phyloP scores from a whole-genome alignment of 495 filamentous ascomycete genomes.

The Xanthoparmelia taractica region DNA sequence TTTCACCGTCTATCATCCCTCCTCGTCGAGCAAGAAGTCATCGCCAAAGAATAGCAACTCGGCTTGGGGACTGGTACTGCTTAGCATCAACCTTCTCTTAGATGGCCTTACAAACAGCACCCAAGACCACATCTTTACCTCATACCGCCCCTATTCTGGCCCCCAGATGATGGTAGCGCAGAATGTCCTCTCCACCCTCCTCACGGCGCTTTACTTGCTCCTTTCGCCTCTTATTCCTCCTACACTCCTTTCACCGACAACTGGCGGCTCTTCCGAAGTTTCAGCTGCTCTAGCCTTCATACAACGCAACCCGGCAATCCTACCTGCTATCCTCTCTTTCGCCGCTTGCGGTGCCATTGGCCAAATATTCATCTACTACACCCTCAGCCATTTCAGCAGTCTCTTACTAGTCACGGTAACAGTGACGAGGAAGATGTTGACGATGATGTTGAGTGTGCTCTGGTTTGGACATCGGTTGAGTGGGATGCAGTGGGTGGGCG shows the following conservation, averaged over 20 bases:
- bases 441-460: conserved; percentile 92
- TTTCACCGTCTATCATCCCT: conserved; percentile 81
- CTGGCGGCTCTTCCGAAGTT: conserved; percentile 58
- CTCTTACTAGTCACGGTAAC: conserved; percentile 92
- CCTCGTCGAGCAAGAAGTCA: conserved; percentile 59
- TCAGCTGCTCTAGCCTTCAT: conserved; percentile 73
- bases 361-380: conserved; percentile 97
- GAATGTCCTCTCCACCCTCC: conserved; percentile 68
- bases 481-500: conserved; percentile 83
- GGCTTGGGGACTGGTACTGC: conserved; percentile 70
- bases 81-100: conserved; percentile 88
- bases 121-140: conserved; percentile 86
- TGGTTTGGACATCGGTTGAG: conserved; percentile 86
- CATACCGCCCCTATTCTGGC: conserved; percentile 69
- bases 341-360: conserved; percentile 88
- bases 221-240: conserved; percentile 67
- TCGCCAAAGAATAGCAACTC: conserved; percentile 35
- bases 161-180: conserved; percentile 99
- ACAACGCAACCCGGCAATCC: conserved; percentile 63
- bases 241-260: conserved; percentile 50
- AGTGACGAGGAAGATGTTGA: conserved; percentile 97
- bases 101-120: conserved; percentile 94
- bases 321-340: conserved; percentile 81
- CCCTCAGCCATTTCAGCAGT: conserved; percentile 81
- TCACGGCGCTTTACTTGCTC: conserved; percentile 69